Evolutionary conservation across 768 basidiomycete genomes (phyloP), one percentile per base, ranked within the genome.

Genomic region (Suillus subluteus): DNA sequence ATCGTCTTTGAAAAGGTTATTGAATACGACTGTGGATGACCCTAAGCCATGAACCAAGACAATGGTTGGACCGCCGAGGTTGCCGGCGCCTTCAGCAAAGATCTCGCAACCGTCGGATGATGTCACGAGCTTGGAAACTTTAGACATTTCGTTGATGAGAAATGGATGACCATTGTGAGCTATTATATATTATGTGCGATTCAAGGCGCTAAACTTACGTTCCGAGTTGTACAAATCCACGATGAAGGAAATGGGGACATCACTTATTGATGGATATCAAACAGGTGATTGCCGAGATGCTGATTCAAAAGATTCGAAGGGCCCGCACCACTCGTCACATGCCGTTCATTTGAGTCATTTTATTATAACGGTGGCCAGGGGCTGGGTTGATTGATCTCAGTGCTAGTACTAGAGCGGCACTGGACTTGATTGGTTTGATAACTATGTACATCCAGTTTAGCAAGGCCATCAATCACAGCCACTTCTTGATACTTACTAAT

Each of bases 1-100:
- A 55, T 55, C 54, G 18, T 55, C 54, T 32, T 55, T 26, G 26
- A 55, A 55, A 11, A 55, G 32, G 54, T 55, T 55, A 32, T 55
- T 55, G 30, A 55, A 55, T 11, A 32, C 11, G 54, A 55, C 32
- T 32, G 54, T 55, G 18, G 54, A 55, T 32, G 15, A 32, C 2
- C 18, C 18, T 32, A 55, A 32, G 18, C 54, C 54, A 21, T 55
- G 54, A 32, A 56, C 30, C 32, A 56, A 35, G 11, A 56, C 12
- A 12, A 56, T 35, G 3, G 55, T 56, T 3, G 32, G 55, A 13
- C 55, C 55, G 1, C 35, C 55, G 32, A 56, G 55, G 55, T 56
- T 56, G 55, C 55, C 55, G 32, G 11, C 12, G 5, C 55, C 55
- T 56, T 56, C 55, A 56, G 55, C 55, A 35, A 35, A 56, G 32